These are phyloP conservation scores for Balansia obtecta DNA, from an alignment of 2,329 filamentous ascomycete species.

Conservation along the genomic window DNA sequence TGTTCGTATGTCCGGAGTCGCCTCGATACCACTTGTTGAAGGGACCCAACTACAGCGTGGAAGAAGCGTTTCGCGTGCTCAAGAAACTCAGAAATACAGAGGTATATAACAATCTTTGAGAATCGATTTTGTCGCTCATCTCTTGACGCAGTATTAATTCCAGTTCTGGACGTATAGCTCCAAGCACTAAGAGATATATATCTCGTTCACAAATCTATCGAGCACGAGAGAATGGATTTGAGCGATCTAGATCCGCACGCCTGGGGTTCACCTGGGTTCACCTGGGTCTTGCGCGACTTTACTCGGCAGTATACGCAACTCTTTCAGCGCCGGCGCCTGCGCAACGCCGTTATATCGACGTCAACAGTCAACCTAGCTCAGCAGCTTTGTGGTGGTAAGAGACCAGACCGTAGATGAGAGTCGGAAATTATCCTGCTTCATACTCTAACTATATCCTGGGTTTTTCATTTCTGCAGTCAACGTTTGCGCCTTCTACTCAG, in stretches of 20 bases:
- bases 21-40: conserved; percentile 29
- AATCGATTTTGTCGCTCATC: not conserved
- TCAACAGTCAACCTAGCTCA: conserved; percentile 21
- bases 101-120: conserved; percentile 5
- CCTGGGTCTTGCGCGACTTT: conserved; percentile 17
- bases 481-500: conserved; percentile 32
- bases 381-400: conserved; percentile 19
- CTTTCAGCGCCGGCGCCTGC: conserved; percentile 16
- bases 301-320: conserved; percentile 16
- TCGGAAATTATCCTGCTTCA: too few relatives aligned
- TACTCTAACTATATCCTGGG: not conserved
- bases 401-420: too few relatives aligned
- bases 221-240: conserved; percentile 16
- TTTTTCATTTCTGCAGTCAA: conserved; percentile 17
- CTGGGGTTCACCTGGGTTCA: conserved; percentile 14
- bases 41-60: conserved; percentile 23
- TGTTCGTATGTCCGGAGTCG: conserved; percentile 29
- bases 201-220: conserved; percentile 23
- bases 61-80: conserved; percentile 24
- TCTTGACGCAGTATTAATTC: not conserved
- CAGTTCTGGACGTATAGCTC: conserved; percentile 14
- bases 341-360: conserved; percentile 19
- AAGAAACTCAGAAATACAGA: conserved; percentile 25
- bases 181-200: conserved; percentile 30
- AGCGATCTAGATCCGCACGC: conserved; percentile 12